Conservation (phyloP, 441 rosid genomes). For the California macrophylla region DNA sequence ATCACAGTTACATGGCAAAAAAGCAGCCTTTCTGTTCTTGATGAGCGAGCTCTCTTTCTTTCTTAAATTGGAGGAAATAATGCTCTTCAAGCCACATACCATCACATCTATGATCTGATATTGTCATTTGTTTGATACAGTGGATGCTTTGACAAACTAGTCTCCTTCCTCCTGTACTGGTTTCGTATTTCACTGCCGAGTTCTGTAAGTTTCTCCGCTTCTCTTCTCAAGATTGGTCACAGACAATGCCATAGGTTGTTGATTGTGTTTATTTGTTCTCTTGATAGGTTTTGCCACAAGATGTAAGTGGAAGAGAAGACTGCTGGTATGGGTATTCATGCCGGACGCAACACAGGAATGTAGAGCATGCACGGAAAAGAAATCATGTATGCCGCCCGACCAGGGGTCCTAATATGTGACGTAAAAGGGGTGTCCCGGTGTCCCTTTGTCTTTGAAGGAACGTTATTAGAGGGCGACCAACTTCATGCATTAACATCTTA, state of each 20-base stretch:
- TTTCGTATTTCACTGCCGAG: conserved; percentile 54
- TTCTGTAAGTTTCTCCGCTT: conserved; percentile 30
- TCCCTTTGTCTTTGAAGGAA: no score
- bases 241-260: background rate
- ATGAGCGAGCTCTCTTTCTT: no score
- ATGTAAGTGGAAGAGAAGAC: conserved; percentile 49
- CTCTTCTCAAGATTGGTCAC: no score
- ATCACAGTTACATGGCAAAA: background rate
- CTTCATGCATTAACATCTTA: no score
- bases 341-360: conserved; percentile 80
- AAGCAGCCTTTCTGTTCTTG: no score
- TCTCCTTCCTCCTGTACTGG: conserved; percentile 80
- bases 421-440: no score
- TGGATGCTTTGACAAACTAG: conserved; percentile 61
- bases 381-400: conserved; percentile 89
- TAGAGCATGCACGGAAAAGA: conserved; percentile 72
- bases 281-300: conserved; percentile 41
- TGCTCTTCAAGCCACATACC: no score
- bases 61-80: no score
- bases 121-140: conserved; percentile 33
- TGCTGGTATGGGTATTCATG: conserved; percentile 92
- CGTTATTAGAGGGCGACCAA: no score
- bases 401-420: conserved; percentile 40
- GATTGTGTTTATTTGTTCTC: background rate
- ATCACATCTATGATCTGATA: background rate